Conservation (phyloP, 2,329 filamentous ascomycete genomes). For the Cladorrhinum sp. region DNA sequence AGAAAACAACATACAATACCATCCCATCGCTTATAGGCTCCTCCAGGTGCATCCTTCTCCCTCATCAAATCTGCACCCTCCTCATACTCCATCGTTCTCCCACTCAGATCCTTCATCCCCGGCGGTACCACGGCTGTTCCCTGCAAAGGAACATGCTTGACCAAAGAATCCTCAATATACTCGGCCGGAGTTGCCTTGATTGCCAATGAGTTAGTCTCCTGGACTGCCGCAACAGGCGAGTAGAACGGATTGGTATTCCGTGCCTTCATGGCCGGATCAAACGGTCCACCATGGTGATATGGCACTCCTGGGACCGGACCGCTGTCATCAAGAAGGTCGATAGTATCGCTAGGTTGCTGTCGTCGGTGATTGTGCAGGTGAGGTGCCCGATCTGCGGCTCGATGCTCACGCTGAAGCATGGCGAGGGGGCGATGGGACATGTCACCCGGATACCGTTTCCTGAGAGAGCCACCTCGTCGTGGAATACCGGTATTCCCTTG, state of each 20-base stretch:
- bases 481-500: slow-evolving; percentile 13
- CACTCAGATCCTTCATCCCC: slow-evolving; percentile 64
- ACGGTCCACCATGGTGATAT: slow-evolving; percentile 90
- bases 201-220: slow-evolving; percentile 69
- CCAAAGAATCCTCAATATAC: slow-evolving; percentile 70
- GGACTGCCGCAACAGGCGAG: slow-evolving; percentile 75
- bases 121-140: slow-evolving; percentile 75
- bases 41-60: slow-evolving; percentile 63
- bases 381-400: slow-evolving; percentile 62
- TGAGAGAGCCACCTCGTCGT: slow-evolving; percentile 43
- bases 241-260: slow-evolving; percentile 63
- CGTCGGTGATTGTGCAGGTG: slow-evolving; percentile 65
- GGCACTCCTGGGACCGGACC: slow-evolving; percentile 48
- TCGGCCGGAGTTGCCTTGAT: slow-evolving; percentile 77
- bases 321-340: slow-evolving; percentile 72
- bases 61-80: slow-evolving; percentile 86
- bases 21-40: slow-evolving; percentile 74
- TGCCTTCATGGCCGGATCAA: slow-evolving; percentile 74
- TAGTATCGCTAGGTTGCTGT: slow-evolving; percentile 68
- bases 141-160: slow-evolving; percentile 73
- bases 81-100: slow-evolving; percentile 71
- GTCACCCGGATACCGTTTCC: slow-evolving; percentile 61
- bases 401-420: slow-evolving; percentile 59
- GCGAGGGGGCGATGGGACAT: slow-evolving; percentile 65
- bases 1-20: slow-evolving; percentile 57